Evolutionary conservation across 1,284 basidiomycete species (phyloP).

Genomic region (Rhodotorula sp.): DNA sequence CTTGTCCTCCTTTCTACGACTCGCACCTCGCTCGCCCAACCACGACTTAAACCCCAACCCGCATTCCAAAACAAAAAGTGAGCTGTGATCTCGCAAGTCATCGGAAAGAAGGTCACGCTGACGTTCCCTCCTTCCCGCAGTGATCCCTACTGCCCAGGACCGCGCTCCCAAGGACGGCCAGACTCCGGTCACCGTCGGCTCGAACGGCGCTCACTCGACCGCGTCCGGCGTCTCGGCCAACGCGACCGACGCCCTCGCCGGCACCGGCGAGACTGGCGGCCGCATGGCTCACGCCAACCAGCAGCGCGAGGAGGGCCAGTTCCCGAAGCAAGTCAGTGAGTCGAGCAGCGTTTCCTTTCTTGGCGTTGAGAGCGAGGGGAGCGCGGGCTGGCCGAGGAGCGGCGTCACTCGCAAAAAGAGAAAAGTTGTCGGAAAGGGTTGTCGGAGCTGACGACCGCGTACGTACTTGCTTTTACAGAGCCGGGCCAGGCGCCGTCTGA

Average conservation of each 20-base stretch:
- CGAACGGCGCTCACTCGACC: slow-evolving; percentile 4
- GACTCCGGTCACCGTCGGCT: slow-evolving; percentile 12
- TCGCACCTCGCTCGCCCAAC: neutral
- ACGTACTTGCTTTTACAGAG: neutral
- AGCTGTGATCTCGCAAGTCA: neutral
- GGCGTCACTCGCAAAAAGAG: neutral
- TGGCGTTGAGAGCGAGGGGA: neutral
- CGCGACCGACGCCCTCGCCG: slow-evolving; percentile 7
- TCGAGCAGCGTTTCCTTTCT: neutral
- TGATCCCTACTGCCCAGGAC: slow-evolving; percentile 20
- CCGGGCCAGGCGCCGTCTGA: neutral
- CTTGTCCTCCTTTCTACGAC: neutral
- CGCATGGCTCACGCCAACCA: slow-evolving; percentile 10
- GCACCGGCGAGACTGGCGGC: slow-evolving; percentile 14
- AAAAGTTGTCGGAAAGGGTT: neutral
- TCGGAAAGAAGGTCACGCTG: neutral
- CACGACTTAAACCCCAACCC: neutral
- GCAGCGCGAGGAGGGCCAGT: slow-evolving; percentile 8
- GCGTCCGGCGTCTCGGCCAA: slow-evolving; percentile 8
- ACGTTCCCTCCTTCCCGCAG: neutral
- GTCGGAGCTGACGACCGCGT: neutral
- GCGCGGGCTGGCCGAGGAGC: neutral
- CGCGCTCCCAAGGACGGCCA: slow-evolving; percentile 17
- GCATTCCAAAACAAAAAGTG: neutral
- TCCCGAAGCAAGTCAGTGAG: slow-evolving; percentile 10